Conservation (phyloP, 2,329 filamentous ascomycete genomes). For the Penicillium palitans region DNA sequence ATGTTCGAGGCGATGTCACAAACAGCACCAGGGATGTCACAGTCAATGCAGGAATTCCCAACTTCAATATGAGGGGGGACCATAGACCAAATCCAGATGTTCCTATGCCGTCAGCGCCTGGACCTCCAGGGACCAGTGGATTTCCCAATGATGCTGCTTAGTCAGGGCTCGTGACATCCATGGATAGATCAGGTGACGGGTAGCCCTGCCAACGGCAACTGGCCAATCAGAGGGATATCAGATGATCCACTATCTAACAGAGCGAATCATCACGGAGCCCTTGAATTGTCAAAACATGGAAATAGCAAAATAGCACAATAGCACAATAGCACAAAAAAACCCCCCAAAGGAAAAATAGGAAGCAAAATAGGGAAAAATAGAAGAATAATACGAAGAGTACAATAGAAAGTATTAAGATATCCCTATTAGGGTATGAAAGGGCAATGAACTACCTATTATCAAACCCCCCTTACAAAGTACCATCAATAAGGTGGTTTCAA, state of each 20-base stretch:
- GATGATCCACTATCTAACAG: constrained; percentile 3
- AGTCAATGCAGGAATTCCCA: not conserved
- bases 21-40: not conserved
- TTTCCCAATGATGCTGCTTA: constrained; percentile 16
- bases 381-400: not conserved
- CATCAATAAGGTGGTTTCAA: not conserved
- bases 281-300: constrained; percentile 7
- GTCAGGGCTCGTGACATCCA: constrained; percentile 10
- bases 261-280: constrained; percentile 19
- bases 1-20: not conserved
- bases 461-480: not conserved
- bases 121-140: constrained; percentile 8
- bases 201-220: constrained; percentile 23
- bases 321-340: not conserved
- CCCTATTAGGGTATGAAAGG: not conserved
- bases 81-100: constrained; percentile 5
- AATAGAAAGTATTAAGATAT: not conserved
- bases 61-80: not conserved
- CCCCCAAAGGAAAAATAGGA: not conserved
- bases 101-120: constrained; percentile 10
- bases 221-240: constrained; percentile 13
- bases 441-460: not conserved
- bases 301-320: not conserved
- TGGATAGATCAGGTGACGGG: constrained; percentile 16
- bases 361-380: not conserved